These are phyloP conservation scores for Coemansia sp. DNA, from an alignment of 192 early-diverging fungal species.

Conservation along the genomic window DNA sequence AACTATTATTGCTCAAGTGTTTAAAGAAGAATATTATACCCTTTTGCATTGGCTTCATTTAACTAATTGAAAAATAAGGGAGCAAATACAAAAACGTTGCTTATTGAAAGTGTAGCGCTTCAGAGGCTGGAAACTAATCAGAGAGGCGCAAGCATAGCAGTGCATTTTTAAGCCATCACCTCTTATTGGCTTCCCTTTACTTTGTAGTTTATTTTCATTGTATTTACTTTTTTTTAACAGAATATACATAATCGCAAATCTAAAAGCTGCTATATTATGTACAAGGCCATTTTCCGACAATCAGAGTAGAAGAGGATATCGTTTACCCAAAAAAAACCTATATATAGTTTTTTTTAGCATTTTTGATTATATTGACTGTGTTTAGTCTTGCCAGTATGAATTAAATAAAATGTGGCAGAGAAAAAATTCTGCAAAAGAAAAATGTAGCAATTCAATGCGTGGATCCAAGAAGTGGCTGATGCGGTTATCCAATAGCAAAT, in stretches of 20 bases:
- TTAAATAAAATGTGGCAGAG: not conserved
- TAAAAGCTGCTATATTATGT: no score
- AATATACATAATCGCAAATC: no score
- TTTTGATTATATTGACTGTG: not conserved
- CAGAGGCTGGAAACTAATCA: not conserved
- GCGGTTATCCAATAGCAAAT: not conserved
- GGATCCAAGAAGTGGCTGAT: not conserved
- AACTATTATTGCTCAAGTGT: not conserved
- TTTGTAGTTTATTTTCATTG: not conserved
- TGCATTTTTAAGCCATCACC: not conserved
- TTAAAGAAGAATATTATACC: not conserved
- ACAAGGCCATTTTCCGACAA: no score
- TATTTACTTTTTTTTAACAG: not conserved
- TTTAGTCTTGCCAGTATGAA: not conserved
- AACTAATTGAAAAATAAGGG: not conserved
- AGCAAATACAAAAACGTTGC: not conserved
- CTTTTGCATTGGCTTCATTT: not conserved
- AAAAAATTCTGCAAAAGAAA: not conserved
- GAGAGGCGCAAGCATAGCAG: not conserved
- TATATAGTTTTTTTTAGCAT: not conserved
- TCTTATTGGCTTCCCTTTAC: not conserved
- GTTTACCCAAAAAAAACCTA: no score
- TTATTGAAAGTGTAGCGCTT: not conserved
- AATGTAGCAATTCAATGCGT: not conserved
- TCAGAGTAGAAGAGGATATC: no score